Conservation (phyloP, 306 rosid species). For the Lathyrus tuberosus region DNA sequence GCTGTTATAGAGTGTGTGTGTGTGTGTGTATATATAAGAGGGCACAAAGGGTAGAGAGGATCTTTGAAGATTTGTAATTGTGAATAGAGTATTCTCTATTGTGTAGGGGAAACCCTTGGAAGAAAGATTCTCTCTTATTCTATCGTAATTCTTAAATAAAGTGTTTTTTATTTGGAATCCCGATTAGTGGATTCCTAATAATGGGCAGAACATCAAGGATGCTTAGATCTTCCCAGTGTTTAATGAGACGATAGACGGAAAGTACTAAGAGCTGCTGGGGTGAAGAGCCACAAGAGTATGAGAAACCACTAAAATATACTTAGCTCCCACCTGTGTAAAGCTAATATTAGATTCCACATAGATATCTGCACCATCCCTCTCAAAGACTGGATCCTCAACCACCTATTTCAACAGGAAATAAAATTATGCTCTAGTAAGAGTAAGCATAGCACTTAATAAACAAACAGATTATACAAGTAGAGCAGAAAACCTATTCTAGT, state of each 20-base stretch:
- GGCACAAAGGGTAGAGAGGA: too few relatives aligned
- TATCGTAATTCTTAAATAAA: too few relatives aligned
- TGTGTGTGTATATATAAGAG: too few relatives aligned
- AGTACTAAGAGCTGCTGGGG: constrained; percentile 4
- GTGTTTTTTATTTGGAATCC: too few relatives aligned
- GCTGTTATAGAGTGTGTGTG: too few relatives aligned
- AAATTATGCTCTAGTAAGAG: constrained; percentile 35
- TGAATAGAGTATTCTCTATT: too few relatives aligned
- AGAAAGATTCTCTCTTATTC: too few relatives aligned
- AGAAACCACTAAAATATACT: constrained; percentile 28
- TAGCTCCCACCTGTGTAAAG: constrained; percentile 82
- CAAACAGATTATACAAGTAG: not conserved
- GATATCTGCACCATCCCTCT: constrained; percentile 87
- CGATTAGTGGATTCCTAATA: too few relatives aligned
- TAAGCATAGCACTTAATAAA: constrained; percentile 31
- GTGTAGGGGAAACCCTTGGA: too few relatives aligned
- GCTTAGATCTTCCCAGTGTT: constrained; percentile 4
- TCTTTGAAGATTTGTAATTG: too few relatives aligned
- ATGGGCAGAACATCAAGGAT: constrained; percentile 8
- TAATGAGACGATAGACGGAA: constrained; percentile 14
- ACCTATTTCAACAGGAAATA: constrained; percentile 61
- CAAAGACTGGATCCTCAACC: constrained; percentile 73
- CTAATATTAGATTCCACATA: constrained; percentile 88
- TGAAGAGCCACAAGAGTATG: not conserved
- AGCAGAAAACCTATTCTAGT: constrained; percentile 27